phyloP scores from a whole-genome alignment of 371 early-diverging fungal species.

The Umbelopsis sp. region DNA sequence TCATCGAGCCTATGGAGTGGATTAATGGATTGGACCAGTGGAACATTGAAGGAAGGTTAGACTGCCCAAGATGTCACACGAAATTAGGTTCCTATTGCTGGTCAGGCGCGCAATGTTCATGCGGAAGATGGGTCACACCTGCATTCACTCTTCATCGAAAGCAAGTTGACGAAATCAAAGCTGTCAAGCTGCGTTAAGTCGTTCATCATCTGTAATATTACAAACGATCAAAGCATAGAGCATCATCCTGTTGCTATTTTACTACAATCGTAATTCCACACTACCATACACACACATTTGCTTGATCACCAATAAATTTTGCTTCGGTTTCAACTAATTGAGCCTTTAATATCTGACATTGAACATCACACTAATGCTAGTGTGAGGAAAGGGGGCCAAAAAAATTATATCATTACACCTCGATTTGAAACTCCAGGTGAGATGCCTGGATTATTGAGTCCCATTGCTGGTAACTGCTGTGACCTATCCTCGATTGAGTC shows the following conservation, averaged over 20 bases:
- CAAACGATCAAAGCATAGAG: not conserved
- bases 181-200: constrained; percentile 18
- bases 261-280: not conserved
- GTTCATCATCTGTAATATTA: not conserved
- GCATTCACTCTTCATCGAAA: constrained; percentile 81
- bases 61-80: constrained; percentile 82
- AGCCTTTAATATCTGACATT: constrained; percentile 12
- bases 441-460: constrained; percentile 11
- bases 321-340: constrained; percentile 10
- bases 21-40: constrained; percentile 65
- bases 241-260: not conserved
- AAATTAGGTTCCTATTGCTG: constrained; percentile 87
- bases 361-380: constrained; percentile 5
- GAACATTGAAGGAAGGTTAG: constrained; percentile 72
- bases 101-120: constrained; percentile 85
- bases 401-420: constrained; percentile 19
- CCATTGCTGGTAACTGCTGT: constrained; percentile 31
- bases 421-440: constrained; percentile 18
- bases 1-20: constrained; percentile 90
- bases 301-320: not conserved
- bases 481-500: constrained; percentile 84
- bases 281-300: not conserved
- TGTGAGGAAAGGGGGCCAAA: not conserved
- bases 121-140: constrained; percentile 88
- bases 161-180: constrained; percentile 67